Evolutionary conservation across 495 filamentous ascomycete species (phyloP).

Genomic region (Hypoxylon trugodes): DNA sequence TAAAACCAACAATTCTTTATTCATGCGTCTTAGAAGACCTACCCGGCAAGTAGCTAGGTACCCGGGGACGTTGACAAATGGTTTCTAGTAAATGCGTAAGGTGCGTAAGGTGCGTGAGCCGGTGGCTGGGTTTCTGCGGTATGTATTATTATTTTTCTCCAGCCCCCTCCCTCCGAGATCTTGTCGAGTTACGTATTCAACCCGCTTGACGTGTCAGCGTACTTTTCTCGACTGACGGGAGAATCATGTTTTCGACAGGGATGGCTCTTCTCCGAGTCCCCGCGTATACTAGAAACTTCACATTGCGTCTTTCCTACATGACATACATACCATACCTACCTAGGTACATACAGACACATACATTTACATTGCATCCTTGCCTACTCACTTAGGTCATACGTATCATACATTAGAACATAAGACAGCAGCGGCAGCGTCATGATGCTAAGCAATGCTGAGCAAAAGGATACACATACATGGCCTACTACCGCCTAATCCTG

Average conservation of each 20-base stretch:
- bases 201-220: slow-evolving; percentile 32
- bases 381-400: too few relatives aligned
- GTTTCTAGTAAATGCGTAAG: slow-evolving; percentile 10
- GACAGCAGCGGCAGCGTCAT: background rate
- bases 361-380: too few relatives aligned
- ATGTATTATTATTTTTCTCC: slow-evolving; percentile 3
- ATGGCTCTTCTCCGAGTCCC: slow-evolving; percentile 3
- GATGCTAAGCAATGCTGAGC: too few relatives aligned
- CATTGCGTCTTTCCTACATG: background rate
- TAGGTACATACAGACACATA: background rate
- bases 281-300: slow-evolving; percentile 18
- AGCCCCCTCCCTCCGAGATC: slow-evolving; percentile 18
- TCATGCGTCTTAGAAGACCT: slow-evolving; percentile 13
- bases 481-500: background rate
- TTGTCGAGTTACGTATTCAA: slow-evolving; percentile 30
- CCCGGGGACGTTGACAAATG: slow-evolving; percentile 13
- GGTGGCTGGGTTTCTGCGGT: slow-evolving; percentile 21
- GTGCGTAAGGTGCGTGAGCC: slow-evolving; percentile 11
- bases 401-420: too few relatives aligned
- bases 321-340: too few relatives aligned
- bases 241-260: slow-evolving; percentile 26
- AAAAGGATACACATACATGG: slow-evolving; percentile 7
- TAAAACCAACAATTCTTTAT: slow-evolving; percentile 3
- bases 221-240: slow-evolving; percentile 20
- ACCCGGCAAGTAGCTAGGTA: background rate